Evolutionary conservation across 2,329 filamentous ascomycete species (phyloP).

Genomic region (Neodidymelliopsis sp.): DNA sequence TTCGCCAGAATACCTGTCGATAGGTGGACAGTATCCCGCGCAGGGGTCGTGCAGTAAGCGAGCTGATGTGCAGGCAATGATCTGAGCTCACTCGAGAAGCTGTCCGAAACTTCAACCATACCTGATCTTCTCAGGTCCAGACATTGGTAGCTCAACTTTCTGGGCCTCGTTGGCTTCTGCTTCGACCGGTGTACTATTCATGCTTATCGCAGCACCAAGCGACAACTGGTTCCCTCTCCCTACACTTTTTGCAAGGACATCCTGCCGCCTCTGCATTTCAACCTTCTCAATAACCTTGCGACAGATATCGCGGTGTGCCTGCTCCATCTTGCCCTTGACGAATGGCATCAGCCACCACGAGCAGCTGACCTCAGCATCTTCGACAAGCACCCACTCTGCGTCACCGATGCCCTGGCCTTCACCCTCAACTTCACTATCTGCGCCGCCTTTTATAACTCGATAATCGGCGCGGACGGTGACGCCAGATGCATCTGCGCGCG

Average conservation of each 20-base stretch:
- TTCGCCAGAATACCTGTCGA: too few relatives aligned
- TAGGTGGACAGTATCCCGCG: too few relatives aligned
- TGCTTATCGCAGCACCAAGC: neutral
- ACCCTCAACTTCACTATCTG: constrained; percentile 38
- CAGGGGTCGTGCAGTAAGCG: too few relatives aligned
- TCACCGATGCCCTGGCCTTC: constrained; percentile 44
- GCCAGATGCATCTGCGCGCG: constrained; percentile 40
- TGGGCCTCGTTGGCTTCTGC: constrained; percentile 24
- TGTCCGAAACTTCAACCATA: constrained; percentile 21
- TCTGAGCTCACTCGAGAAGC: too few relatives aligned
- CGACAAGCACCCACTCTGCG: constrained; percentile 44
- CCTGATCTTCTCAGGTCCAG: constrained; percentile 33
- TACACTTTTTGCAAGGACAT: constrained; percentile 24
- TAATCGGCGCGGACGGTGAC: constrained; percentile 44
- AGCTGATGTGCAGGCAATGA: too few relatives aligned
- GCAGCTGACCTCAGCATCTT: constrained; percentile 46
- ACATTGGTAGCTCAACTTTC: constrained; percentile 11
- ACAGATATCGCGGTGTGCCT: constrained; percentile 43
- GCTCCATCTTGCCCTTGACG: constrained; percentile 44
- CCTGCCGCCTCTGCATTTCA: constrained; percentile 31
- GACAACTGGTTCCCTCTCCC: constrained; percentile 23
- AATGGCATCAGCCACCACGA: constrained; percentile 48
- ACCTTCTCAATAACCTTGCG: constrained; percentile 45
- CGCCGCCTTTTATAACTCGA: constrained; percentile 37
- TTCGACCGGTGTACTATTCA: constrained; percentile 5